These are phyloP conservation scores for Zymoseptoria brevis DNA, from an alignment of 2,329 filamentous ascomycete genomes.

Conservation along the genomic window DNA sequence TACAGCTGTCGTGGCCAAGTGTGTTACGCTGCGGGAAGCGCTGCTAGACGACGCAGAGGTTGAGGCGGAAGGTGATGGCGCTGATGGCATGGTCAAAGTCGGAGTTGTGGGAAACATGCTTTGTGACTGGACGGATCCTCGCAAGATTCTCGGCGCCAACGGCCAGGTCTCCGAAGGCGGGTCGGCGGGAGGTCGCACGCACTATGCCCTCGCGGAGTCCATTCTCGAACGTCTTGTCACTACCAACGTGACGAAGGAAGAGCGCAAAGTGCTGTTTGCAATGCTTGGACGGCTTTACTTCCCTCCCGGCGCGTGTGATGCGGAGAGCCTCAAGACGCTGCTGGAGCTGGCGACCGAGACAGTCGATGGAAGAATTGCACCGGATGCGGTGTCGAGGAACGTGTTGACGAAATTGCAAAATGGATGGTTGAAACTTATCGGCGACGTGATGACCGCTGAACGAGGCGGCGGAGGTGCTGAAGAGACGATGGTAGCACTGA, in stretches of 20 bases:
- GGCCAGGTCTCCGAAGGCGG: constrained; percentile 11
- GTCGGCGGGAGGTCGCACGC: constrained; percentile 35
- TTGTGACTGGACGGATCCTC: constrained; percentile 90
- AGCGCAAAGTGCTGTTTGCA: constrained; percentile 71
- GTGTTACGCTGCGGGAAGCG: constrained; percentile 38
- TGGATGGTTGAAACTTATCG: constrained; percentile 46
- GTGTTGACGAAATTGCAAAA: constrained; percentile 47
- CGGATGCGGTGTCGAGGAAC: constrained; percentile 46
- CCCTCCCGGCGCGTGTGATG: constrained; percentile 41
- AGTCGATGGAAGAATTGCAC: constrained; percentile 42
- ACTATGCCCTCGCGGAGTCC: constrained; percentile 68
- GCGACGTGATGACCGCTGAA: constrained; percentile 31
- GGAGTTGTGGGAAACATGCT: constrained; percentile 72
- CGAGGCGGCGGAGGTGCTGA: constrained; percentile 26
- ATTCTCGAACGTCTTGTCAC: constrained; percentile 67
- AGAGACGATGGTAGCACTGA: constrained; percentile 19
- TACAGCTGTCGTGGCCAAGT: constrained; percentile 64
- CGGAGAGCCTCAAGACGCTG: constrained; percentile 30
- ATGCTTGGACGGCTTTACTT: constrained; percentile 79
- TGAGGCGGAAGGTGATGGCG: constrained; percentile 63
- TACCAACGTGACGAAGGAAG: constrained; percentile 60
- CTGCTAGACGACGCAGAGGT: constrained; percentile 43
- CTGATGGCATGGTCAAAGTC: constrained; percentile 59
- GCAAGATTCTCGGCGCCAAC: constrained; percentile 52
- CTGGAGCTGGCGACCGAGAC: constrained; percentile 42